Base-by-base conservation (phyloP, 2,329 filamentous ascomycete genomes). In the Talaromyces pinophilus region DNA sequence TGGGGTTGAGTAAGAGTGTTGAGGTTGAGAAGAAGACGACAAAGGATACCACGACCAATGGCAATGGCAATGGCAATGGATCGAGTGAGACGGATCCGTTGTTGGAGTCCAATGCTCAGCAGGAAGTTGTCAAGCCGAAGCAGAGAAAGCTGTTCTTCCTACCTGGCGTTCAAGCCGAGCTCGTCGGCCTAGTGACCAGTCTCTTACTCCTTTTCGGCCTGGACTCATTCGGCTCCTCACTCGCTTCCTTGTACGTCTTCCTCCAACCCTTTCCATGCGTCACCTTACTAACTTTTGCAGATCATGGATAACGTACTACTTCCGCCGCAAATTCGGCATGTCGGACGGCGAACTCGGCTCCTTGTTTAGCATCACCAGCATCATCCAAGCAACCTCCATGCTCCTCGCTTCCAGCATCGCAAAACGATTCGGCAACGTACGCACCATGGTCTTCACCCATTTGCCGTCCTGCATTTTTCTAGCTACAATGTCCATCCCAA, bases 361-460 rank as follows among this genome's bases (percentile, higher is more conserved):
- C 19, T 82, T 86, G 38, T 85, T 85, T 74, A 83, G 83, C 44
- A 77, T 80, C 10, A 82, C 81, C 13, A 81, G 77, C 69, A 74
- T 82, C 55, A 76, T 83, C 28, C 72, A 75, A 13, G 76, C 75
- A 1, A 73, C 79, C 52, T 81, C 78, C 22, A 84, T 82, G 69
- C 74, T 83, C 3, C 77, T 79, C 79, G 87, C 76, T 79, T 87
- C 71, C 79, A 88, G 89, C 5, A 86, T 92, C 42, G 84, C 92
- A 54, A 88, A 88, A 69, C 86, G 89, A 66, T 81, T 87, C 57
- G 83, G 85, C 17, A 80, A 84, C 48, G 80, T 87, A 40, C 81
- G 81, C 81, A 91, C 89, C 1, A 92, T 92, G 90, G 88, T 90
- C 8, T 90, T 91, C 72, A 91, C 89, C 0, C 89, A 92, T 70